Percentiles rank a stretch among this genome's conserved stretches.
These are phyloP conservation scores for Rhizopogon vesiculosus DNA, from an alignment of 768 basidiomycete genomes.

Conservation along the genomic window DNA sequence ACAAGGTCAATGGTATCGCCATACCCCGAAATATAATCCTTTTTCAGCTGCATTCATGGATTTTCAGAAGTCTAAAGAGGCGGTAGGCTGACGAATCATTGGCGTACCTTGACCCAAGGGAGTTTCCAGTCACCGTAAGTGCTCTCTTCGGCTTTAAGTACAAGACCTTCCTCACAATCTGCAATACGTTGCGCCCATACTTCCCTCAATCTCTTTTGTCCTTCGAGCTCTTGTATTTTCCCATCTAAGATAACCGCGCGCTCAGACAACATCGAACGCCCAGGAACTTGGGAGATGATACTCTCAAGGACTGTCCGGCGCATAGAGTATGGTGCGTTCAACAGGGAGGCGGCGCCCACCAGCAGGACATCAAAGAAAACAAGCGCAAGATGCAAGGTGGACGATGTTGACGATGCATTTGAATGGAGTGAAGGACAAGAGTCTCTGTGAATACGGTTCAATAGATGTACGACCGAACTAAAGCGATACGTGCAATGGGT, in stretches of 20 bases:
- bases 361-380: slow-evolving; percentile 85
- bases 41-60: slow-evolving; percentile 47
- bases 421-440: slow-evolving; percentile 41
- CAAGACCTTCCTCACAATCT: slow-evolving; percentile 60
- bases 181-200: slow-evolving; percentile 51
- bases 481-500: slow-evolving; percentile 12
- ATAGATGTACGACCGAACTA: slow-evolving; percentile 26
- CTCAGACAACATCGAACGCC: slow-evolving; percentile 61
- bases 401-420: slow-evolving; percentile 28
- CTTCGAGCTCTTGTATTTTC: slow-evolving; percentile 5
- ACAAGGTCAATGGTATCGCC: slow-evolving; percentile 81
- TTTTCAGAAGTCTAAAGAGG: neutral
- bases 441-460: slow-evolving; percentile 23
- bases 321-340: slow-evolving; percentile 49
- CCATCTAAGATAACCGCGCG: slow-evolving; percentile 38
- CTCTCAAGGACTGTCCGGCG: slow-evolving; percentile 62
- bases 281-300: slow-evolving; percentile 46
- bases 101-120: slow-evolving; percentile 75
- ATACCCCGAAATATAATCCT: slow-evolving; percentile 82
- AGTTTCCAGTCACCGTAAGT: slow-evolving; percentile 56
- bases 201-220: slow-evolving; percentile 27
- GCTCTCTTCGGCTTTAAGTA: slow-evolving; percentile 72
- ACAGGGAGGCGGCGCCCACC: slow-evolving; percentile 56
- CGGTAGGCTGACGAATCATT: slow-evolving; percentile 11
- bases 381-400: slow-evolving; percentile 59